Base-by-base conservation (phyloP, 495 filamentous ascomycete genomes). In the Hypomontagnella submonticulosa region DNA sequence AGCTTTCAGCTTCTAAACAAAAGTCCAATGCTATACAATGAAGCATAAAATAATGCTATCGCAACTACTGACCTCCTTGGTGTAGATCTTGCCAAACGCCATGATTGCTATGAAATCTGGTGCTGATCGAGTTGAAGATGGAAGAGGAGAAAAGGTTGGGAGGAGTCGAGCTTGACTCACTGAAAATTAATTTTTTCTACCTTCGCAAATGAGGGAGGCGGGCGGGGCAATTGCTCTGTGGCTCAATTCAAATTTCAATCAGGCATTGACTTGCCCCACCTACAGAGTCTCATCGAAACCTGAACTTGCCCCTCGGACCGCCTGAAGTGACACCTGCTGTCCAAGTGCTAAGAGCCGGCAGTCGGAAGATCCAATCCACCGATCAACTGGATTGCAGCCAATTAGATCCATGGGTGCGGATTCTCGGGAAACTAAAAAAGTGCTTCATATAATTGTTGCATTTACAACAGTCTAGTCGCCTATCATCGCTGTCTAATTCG, bases 81-180 rank as follows among this genome's bases (percentile, higher is more conserved):
- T 89, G 84, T 95, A 98, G 73, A 99, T 85, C 86, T 97, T 98
- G 83, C 95, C 95, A 86, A 98, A 98, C 91, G 94, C 96, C 77
- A 82, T 91, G 80, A 63, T 71, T 74, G 67, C 57, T 68, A 46
- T 66, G 47, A 67, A 67, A 72, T 73, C 61, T 73, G 72, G 64
- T 73, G 68, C 63, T 73, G 63, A 71, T 61, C 57, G 69, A 59
- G 54, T 60, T 62, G 73, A 70, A 74, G 75, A 73, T 73, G 72
- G 68, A 70, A 68, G 67, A 68, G 57, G 65, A 65, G 71, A 47
- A 65, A n/a, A 63, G 50, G 37, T 55, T 70, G 54, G 11, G 53
- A 49, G 16, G 53, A 49, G 16, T 19, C 33, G 33, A 62, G 13
- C 38, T 64, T 71, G 73, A 72, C 53, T 76, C 72, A 68, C 57